Evolutionary conservation across 2,329 filamentous ascomycete genomes (phyloP).

Genomic region (Coniella lustricola): DNA sequence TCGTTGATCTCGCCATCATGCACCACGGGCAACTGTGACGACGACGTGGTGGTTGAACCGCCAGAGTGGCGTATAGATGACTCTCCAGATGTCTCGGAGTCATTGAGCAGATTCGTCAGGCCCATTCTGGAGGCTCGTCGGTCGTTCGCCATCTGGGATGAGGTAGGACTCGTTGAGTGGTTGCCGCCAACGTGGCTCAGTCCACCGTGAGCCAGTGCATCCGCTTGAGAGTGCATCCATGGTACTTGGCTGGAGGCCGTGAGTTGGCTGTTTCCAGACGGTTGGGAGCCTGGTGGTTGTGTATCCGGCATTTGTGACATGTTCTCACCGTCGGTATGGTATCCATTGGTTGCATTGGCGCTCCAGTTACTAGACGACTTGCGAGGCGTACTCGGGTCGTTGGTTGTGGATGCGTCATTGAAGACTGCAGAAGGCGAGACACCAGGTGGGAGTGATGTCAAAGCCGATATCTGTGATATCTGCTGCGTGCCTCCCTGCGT

Average conservation of each 20-base stretch:
- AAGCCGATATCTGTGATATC: constrained; percentile 56
- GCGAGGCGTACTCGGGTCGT: constrained; percentile 64
- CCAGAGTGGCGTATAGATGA: constrained; percentile 22
- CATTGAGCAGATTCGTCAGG: constrained; percentile 35
- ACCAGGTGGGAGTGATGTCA: constrained; percentile 51
- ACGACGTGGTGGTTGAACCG: constrained; percentile 33
- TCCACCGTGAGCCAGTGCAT: constrained; percentile 36
- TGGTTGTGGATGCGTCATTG: constrained; percentile 92
- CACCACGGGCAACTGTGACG: constrained; percentile 38
- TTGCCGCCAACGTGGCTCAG: constrained; percentile 14
- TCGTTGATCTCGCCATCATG: constrained; percentile 43
- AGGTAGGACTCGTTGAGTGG: constrained; percentile 28
- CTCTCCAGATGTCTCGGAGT: constrained; percentile 27
- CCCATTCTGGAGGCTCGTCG: constrained; percentile 27
- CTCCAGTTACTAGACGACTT: constrained; percentile 57
- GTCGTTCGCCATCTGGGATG: constrained; percentile 28
- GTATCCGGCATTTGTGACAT: constrained; percentile 48
- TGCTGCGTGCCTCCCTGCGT: constrained; percentile 36
- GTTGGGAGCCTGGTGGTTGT: constrained; percentile 26
- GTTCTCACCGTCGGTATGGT: constrained; percentile 40
- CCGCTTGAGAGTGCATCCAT: constrained; percentile 54
- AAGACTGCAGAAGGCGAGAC: constrained; percentile 52
- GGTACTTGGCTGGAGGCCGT: constrained; percentile 42
- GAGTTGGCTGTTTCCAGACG: constrained; percentile 32
- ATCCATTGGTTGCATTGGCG: constrained; percentile 67